Evolutionary conservation across 768 basidiomycete species (phyloP).

Genomic region (Suillus bovinus): DNA sequence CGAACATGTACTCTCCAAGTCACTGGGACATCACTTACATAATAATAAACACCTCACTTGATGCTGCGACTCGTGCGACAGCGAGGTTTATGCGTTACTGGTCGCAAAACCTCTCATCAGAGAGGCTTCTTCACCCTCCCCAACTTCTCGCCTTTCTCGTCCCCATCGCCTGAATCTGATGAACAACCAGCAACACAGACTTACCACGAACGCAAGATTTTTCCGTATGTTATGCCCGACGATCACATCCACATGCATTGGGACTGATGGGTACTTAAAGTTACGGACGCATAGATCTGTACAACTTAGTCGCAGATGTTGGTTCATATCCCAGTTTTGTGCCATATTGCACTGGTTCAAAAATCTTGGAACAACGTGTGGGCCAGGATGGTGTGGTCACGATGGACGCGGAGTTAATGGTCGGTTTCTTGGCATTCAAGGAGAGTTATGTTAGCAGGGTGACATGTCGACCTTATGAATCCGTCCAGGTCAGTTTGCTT

Average conservation of each 20-base stretch:
- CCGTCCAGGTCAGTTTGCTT: conserved; percentile 61
- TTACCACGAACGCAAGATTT: conserved; percentile 82
- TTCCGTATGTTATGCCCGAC: conserved; percentile 66
- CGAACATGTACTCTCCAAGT: no score
- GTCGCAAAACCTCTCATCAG: conserved; percentile 9
- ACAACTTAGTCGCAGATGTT: conserved; percentile 85
- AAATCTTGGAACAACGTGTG: conserved; percentile 46
- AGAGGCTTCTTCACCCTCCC: conserved; percentile 53
- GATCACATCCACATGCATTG: conserved; percentile 14
- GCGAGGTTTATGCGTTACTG: conserved; percentile 9
- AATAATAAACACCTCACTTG: not conserved
- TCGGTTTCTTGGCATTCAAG: conserved; percentile 84
- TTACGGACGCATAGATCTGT: conserved; percentile 77
- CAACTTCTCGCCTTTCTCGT: conserved; percentile 45
- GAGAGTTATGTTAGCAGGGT: conserved; percentile 90
- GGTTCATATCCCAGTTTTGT: conserved; percentile 84
- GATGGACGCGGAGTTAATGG: conserved; percentile 84
- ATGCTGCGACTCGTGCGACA: conserved; percentile 22
- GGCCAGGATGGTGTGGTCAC: conserved; percentile 38
- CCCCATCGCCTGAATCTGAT: conserved; percentile 30
- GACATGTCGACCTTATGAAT: conserved; percentile 73
- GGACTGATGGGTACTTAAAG: conserved; percentile 40
- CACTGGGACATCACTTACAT: not conserved
- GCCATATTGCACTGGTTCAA: conserved; percentile 82
- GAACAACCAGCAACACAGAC: conserved; percentile 49